Evolutionary conservation across 768 basidiomycete genomes (phyloP), one percentile per base, ranked within the genome.

Genomic region (Russula lepida): DNA sequence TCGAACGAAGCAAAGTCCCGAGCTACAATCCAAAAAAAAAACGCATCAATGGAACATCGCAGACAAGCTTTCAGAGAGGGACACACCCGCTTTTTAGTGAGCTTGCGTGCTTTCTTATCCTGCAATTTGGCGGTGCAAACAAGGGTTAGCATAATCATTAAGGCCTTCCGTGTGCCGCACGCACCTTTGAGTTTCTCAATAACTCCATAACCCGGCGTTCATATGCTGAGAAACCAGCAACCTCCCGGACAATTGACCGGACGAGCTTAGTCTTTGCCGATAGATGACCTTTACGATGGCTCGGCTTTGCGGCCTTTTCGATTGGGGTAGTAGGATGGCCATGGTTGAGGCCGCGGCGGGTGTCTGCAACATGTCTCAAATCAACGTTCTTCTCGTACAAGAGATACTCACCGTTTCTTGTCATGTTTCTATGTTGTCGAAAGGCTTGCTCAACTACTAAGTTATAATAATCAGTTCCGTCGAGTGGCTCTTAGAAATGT

Each of bases 31-130:
- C 39, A 48, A 57, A 56, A 39, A 52, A 48, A 59, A 57, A 39
- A 53, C 54, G 65, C 21, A 60, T 39, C 60, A 37, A 48, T 66
- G 60, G 59, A 27, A 48, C 49, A 17, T 33, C 21, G 25, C 19
- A 8, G 12, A 33, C 19, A 28, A 4, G n/a, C 54, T 51, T 15
- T 33, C 5, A 37, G 23, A 59, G 17, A 6, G 35, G 83, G n/a
- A 84, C 87, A 69, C 71, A 97, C 95, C 82, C 94, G 87, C 82
- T 95, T 98, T 87, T 99, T 99, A 69, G 94, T 95, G 81, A 98
- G 80, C 81, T 98, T 98, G 75, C 93, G 84, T 62, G 95, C 95
- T 79, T 95, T 98, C 86, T 99, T 99, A 76, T 99, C 95, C 93
- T 93, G 70, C 48, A 43, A 25, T 37, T 37, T 43, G 19, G 27